Evolutionary conservation across 305 asterid species (phyloP).

Genomic region (Fraxinus angustifolia): DNA sequence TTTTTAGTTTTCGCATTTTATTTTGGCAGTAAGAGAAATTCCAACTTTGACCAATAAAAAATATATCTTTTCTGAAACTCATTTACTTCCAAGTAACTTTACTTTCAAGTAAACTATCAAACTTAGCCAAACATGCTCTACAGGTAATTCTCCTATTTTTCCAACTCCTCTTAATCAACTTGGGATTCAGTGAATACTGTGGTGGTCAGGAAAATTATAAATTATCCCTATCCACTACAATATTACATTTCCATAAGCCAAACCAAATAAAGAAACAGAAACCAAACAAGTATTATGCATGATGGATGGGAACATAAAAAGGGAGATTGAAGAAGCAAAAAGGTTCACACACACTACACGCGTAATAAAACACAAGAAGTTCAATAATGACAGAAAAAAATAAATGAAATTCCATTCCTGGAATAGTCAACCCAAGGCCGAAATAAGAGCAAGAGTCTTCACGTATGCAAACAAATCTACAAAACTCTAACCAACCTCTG

Average conservation of each 20-base stretch:
- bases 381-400: background rate
- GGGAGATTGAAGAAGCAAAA: background rate
- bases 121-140: background rate
- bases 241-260: background rate
- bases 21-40: background rate
- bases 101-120: background rate
- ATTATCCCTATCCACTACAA: background rate
- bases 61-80: background rate
- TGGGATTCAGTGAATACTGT: background rate
- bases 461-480: background rate
- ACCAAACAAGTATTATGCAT: background rate
- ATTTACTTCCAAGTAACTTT: background rate
- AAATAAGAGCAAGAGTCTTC: background rate
- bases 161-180: background rate
- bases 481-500: slow-evolving; percentile 50
- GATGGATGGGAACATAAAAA: background rate
- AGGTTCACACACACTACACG: background rate
- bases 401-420: background rate
- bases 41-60: background rate
- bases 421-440: background rate
- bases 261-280: background rate
- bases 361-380: background rate
- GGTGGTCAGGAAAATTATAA: background rate
- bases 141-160: background rate
- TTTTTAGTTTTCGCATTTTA: background rate